phyloP scores from a whole-genome alignment of 169 alveolate species.

The Fabrea salina region DNA sequence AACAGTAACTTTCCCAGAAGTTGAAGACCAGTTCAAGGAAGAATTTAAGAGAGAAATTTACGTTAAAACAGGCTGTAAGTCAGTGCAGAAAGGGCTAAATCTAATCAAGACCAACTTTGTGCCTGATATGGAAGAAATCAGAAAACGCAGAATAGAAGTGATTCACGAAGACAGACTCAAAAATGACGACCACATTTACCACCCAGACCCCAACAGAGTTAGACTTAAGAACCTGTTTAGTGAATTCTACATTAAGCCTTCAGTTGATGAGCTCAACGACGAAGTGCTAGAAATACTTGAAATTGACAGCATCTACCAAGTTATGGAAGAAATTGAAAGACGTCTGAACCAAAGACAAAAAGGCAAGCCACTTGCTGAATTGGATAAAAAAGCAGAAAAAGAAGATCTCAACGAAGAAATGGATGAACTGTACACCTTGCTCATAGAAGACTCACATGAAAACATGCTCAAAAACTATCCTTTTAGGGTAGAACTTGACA shows the following conservation, averaged over 20 bases:
- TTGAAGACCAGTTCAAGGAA: neutral
- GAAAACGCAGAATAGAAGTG: neutral
- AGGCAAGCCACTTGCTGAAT: neutral
- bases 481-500: neutral
- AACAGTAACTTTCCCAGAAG: no score
- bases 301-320: neutral
- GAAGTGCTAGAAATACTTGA: neutral
- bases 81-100: neutral
- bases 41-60: neutral
- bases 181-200: neutral
- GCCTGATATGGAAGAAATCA: neutral
- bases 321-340: neutral
- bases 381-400: neutral
- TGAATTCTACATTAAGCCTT: neutral
- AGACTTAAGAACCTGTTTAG: neutral
- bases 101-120: neutral
- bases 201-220: neutral
- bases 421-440: no score
- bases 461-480: neutral
- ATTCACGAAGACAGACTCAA: neutral
- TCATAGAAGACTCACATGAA: neutral
- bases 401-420: neutral
- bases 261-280: neutral
- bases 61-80: slow-evolving; percentile 4
- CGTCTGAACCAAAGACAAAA: neutral